Percentiles rank a stretch among this genome's conserved stretches.
Evolutionary conservation across 139 green algal species (phyloP).

Genomic region (Zygnema cylindricum): DNA sequence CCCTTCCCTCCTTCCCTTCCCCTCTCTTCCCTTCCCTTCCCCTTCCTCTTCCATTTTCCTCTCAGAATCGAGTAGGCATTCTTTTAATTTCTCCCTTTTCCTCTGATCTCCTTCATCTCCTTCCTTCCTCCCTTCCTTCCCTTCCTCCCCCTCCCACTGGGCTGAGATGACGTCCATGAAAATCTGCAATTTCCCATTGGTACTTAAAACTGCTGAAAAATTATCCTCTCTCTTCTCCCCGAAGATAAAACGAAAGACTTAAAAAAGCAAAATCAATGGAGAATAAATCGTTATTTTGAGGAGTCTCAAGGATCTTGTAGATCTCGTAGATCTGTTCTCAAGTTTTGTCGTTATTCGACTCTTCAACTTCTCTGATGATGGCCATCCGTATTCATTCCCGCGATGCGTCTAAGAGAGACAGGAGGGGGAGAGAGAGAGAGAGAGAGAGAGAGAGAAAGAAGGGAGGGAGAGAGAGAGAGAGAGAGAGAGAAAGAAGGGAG

Average conservation of each 20-base stretch:
- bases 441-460: background rate
- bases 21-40: too few species aligned
- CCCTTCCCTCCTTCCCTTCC: slow-evolving; percentile 10
- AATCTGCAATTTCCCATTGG: too few species aligned
- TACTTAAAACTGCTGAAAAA: too few species aligned
- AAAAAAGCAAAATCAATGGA: too few species aligned
- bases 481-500: background rate
- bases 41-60: background rate
- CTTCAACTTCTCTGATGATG: background rate
- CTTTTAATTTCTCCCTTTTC: slow-evolving; percentile 6
- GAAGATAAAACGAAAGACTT: too few species aligned
- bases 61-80: background rate
- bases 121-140: background rate
- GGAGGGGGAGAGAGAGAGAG: background rate
- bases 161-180: too few species aligned
- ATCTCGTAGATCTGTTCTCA: background rate
- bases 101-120: background rate
- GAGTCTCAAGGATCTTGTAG: too few species aligned
- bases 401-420: background rate
- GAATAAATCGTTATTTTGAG: too few species aligned
- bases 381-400: background rate
- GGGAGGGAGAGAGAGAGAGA: background rate
- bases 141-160: background rate
- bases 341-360: background rate
- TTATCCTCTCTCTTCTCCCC: background rate